Evolutionary conservation across 805 yeast genomes (phyloP).

Genomic region (Barnettozyma siamensis): DNA sequence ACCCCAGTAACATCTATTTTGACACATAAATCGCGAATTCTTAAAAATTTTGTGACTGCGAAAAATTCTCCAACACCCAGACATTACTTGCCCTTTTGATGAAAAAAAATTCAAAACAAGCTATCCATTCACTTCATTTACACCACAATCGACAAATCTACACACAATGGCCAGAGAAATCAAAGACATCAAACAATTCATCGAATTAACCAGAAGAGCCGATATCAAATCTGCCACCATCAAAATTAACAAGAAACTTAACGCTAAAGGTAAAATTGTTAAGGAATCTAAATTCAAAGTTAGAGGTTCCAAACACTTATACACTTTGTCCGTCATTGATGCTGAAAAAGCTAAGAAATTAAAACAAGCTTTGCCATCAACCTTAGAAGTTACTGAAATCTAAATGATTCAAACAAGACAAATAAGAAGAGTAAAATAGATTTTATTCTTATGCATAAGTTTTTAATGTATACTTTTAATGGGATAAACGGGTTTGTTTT

Average conservation of each 20-base stretch:
- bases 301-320: constrained; percentile 90
- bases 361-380: constrained; percentile 96
- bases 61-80: constrained; percentile 6
- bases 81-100: constrained; percentile 3
- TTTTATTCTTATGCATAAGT: not conserved
- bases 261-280: constrained; percentile 75
- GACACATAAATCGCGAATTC: constrained; percentile 1
- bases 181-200: constrained; percentile 95
- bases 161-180: constrained; percentile 49
- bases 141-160: constrained; percentile 6
- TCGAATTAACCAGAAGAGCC: constrained; percentile 93
- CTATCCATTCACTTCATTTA: not conserved
- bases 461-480: constrained; percentile 14
- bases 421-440: not conserved
- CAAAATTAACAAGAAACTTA: constrained; percentile 84
- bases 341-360: constrained; percentile 96
- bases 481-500: constrained; percentile 16
- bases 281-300: constrained; percentile 98
- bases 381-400: constrained; percentile 60
- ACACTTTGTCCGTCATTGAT: constrained; percentile 94
- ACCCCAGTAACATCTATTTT: no score
- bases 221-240: constrained; percentile 91
- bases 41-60: constrained; percentile 10
- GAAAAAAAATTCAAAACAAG: constrained; percentile 20
- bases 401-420: no score